phyloP scores from a whole-genome alignment of 495 filamentous ascomycete species.

The Trichoderma parareesei region DNA sequence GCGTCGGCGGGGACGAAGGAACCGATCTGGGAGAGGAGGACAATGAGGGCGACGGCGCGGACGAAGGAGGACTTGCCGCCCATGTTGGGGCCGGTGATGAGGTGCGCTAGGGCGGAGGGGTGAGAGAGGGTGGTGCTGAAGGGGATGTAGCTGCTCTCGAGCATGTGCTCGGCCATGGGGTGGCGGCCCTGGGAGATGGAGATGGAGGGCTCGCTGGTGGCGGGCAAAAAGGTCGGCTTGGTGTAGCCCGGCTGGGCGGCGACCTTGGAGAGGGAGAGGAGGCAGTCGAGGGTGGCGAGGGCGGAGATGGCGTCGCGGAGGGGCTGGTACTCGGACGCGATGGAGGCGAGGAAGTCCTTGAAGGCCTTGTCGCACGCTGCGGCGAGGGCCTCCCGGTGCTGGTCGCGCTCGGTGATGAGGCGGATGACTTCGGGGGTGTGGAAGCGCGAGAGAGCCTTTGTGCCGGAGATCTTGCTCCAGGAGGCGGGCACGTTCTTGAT shows the following conservation, averaged over 20 bases:
- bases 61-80: conserved; percentile 96
- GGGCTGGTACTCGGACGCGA: conserved; percentile 75
- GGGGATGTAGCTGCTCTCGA: conserved; percentile 83
- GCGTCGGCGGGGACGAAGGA: conserved; percentile 81
- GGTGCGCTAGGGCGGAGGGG: conserved; percentile 58
- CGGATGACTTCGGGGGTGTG: conserved; percentile 85
- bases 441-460: conserved; percentile 86
- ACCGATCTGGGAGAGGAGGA: conserved; percentile 90
- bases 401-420: conserved; percentile 81
- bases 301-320: conserved; percentile 82
- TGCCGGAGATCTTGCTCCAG: conserved; percentile 90
- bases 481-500: conserved; percentile 83
- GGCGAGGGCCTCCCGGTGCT: conserved; percentile 87
- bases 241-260: conserved; percentile 81
- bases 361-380: conserved; percentile 91
- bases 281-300: conserved; percentile 82
- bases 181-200: conserved; percentile 72
- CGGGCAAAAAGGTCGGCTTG: conserved; percentile 65
- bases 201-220: conserved; percentile 57
- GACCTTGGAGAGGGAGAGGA: conserved; percentile 77
- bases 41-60: conserved; percentile 80
- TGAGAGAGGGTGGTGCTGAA: conserved; percentile 68
- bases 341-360: conserved; percentile 53
- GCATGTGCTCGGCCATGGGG: conserved; percentile 91
- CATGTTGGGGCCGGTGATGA: conserved; percentile 98